Evolutionary conservation across 2,329 filamentous ascomycete genomes (phyloP).

Genomic region (Diaporthe helianthi): DNA sequence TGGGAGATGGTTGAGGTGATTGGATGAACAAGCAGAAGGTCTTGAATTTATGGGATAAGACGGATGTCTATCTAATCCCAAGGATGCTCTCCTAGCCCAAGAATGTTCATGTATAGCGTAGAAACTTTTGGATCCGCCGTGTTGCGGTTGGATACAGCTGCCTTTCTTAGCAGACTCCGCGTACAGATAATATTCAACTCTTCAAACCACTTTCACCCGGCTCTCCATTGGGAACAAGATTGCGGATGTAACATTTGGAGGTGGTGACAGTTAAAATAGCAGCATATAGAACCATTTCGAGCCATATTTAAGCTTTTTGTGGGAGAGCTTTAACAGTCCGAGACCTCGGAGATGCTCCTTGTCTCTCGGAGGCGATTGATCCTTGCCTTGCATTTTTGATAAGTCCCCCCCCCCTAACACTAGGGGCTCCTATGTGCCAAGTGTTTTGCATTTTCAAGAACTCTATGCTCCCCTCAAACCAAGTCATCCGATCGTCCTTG

Average conservation of each 20-base stretch:
- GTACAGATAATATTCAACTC: not conserved
- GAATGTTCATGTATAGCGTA: too few relatives aligned
- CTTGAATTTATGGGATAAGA: constrained; percentile 45
- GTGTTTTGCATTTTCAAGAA: too few relatives aligned
- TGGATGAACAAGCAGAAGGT: constrained; percentile 46
- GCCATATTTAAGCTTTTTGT: too few relatives aligned
- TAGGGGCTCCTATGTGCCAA: too few relatives aligned
- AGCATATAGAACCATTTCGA: not conserved
- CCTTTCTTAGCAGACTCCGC: not conserved
- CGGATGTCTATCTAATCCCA: constrained; percentile 3
- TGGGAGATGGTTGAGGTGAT: constrained; percentile 42
- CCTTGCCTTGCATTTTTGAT: not conserved
- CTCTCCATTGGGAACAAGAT: not conserved
- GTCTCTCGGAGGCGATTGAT: not conserved
- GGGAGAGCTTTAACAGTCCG: not conserved
- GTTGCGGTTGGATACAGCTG: too few relatives aligned
- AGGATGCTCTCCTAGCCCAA: not conserved
- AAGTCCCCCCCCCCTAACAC: too few relatives aligned
- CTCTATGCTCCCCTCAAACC: not conserved
- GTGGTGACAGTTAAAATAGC: not conserved
- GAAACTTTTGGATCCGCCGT: too few relatives aligned
- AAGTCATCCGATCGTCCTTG: not conserved
- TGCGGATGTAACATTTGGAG: not conserved
- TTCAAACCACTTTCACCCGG: not conserved
- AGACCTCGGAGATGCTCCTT: not conserved